Base-by-base conservation (phyloP, 768 basidiomycete species). In the Symmetrospora coprosmae region DNA sequence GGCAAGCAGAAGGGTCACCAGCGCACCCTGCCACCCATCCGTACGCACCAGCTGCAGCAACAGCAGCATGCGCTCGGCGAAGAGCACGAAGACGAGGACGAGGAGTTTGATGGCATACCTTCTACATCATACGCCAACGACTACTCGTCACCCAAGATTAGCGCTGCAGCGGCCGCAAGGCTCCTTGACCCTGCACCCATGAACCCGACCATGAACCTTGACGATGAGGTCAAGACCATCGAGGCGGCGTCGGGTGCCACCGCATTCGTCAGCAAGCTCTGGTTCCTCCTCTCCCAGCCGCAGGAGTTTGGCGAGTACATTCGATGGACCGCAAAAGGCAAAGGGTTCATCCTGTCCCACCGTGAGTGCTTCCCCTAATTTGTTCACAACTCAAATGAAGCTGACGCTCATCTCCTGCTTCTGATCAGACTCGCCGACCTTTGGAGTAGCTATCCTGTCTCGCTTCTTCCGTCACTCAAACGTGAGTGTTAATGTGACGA, bases 301-400 rank as follows among this genome's bases (percentile, higher is more conserved):
- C 31, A 58, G 28, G 55, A 58, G 33, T 58, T 58, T 34, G 55
- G 55, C 11, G 55, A 58, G 33, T 58, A 58, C 23, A 58, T 58
- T 16, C 4, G 55, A 45, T 58, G 55, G 55, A 58, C 55, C 17
- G 41, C 37, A 7, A 58, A 58, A 19, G 55, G 55, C 41, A 58
- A 43, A 21, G 55, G 11, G 3, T 58, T 58, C 55, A 58, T 58
- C 4, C 28, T 58, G 2, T 58, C 55, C 8, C 55, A 58, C 37
- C 43, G 55, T 58, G 34, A 37, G 43, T 58, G n/a, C n/a, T n/a
- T n/a, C n/a, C n/a, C n/a, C n/a, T n/a, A n/a, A n/a, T n/a, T n/a
- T n/a, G n/a, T n/a, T n/a, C n/a, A n/a, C n/a, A n/a, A n/a, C n/a
- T n/a, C n/a, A n/a, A n/a, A n/a, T n/a, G n/a, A n/a, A n/a, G n/a